Evolutionary conservation across 176 grass and related monocot genomes (phyloP), one percentile per base, ranked within the genome.

Genomic region (Cenchrus americanus): DNA sequence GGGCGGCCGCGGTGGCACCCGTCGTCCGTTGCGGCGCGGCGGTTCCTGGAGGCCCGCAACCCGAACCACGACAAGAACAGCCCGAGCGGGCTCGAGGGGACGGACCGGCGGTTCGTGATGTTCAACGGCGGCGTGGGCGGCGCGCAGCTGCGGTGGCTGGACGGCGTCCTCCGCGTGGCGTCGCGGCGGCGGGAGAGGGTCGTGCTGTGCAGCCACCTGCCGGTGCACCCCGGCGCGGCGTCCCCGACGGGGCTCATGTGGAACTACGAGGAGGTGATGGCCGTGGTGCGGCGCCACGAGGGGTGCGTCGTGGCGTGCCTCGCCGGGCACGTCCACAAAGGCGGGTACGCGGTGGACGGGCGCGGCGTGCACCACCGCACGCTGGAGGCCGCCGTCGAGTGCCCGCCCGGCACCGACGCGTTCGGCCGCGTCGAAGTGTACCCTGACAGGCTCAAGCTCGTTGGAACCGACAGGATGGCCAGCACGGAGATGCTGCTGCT

Each of bases 371-470:
- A 94, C 80, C 94, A 97, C 77, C 87, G 92, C 52, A 83, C 86
- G 22, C 86, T 94, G 13, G 90, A 97, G 89, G 94, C 94, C 10
- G 94, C 92, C 66, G 87, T 97, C 2, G 94, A 97, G 88, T 97
- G 91, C 85, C 89, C 94, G 79, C 94, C 89, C 1, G 94, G 89
- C 41, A 88, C 94, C 32, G 65, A 94, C 77, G 85, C 89, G 23
- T 97, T 88, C 53, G 94, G 94, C 0, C 76, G 65, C 49, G 80
- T 97, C 11, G 87, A 92, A 41, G 94, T 91, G 30, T 94, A 94
- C 68, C 85, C 80, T 14, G 87, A 93, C 66, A 59, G 66, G 18
- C 66, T 97, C 5, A 58, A 69, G 58, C 94, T 97, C 75, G 40
- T 88, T 77, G 94, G 94, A 10, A 65, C 90, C 15, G 90, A 86